Evolutionary conservation across 345 rosid genomes (phyloP).

Genomic region (Luvunga scandens): DNA sequence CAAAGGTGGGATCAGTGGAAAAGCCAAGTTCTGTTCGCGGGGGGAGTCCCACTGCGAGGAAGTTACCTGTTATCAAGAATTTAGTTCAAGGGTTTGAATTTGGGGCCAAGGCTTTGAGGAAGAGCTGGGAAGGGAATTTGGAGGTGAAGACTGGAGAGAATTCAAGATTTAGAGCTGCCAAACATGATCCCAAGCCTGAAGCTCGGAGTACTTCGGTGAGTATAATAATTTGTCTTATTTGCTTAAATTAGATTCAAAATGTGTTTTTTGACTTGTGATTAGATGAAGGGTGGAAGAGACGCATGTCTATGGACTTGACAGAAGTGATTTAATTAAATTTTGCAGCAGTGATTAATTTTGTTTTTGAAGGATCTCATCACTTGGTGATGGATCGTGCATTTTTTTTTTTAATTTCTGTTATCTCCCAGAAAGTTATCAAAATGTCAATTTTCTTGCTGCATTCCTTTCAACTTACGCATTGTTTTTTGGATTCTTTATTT

Average conservation of each 20-base stretch:
- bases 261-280: neutral
- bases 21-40: slow-evolving; percentile 48
- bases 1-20: slow-evolving; percentile 46
- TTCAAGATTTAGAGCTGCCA: slow-evolving; percentile 38
- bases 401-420: neutral
- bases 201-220: slow-evolving; percentile 67
- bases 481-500: slow-evolving; percentile 2
- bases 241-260: neutral
- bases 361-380: neutral
- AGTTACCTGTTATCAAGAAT: slow-evolving; percentile 55
- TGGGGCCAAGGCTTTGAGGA: slow-evolving; percentile 92
- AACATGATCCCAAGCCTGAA: slow-evolving; percentile 54
- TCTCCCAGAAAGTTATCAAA: neutral
- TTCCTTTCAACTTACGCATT: neutral
- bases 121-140: slow-evolving; percentile 95
- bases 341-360: neutral
- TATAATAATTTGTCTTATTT: neutral
- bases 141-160: slow-evolving; percentile 60
- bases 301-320: neutral
- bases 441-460: neutral
- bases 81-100: slow-evolving; percentile 72
- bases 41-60: slow-evolving; percentile 48
- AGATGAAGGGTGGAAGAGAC: neutral
- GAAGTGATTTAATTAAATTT: neutral
- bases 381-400: neutral